phyloP scores from a whole-genome alignment of 2,329 filamentous ascomycete species.

The Pestalotiopsis sp. region DNA sequence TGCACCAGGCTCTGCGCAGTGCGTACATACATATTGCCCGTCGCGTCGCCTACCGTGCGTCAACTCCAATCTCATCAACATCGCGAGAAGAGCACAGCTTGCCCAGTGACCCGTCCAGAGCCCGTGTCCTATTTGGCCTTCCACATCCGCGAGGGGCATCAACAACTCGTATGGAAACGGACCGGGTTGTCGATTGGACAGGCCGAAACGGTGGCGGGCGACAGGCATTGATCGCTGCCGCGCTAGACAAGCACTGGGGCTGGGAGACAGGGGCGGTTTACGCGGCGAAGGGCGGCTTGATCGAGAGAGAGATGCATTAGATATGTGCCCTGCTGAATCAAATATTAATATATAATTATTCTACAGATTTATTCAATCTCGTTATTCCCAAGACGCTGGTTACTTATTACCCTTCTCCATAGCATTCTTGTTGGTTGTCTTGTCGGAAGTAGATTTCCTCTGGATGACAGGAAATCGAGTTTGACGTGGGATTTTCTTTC shows the following conservation, averaged over 20 bases:
- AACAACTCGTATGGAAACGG: constrained; percentile 10
- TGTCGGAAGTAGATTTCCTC: background rate
- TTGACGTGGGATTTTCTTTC: background rate
- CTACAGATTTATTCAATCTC: constrained; percentile 1
- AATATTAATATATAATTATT: constrained; percentile 5
- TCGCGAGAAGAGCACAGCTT: background rate
- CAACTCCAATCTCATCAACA: background rate
- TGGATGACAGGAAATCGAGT: background rate
- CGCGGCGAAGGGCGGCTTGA: constrained; percentile 10
- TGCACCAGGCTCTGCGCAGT: too few relatives aligned
- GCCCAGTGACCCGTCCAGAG: background rate
- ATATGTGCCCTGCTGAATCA: background rate
- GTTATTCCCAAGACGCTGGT: background rate
- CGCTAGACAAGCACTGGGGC: constrained; percentile 13
- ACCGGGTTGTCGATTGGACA: constrained; percentile 7
- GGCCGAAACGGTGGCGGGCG: constrained; percentile 5
- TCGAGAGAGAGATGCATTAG: constrained; percentile 4
- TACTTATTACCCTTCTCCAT: background rate
- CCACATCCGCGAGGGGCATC: constrained; percentile 3
- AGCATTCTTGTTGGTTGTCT: background rate
- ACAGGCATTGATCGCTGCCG: constrained; percentile 14
- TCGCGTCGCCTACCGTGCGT: background rate
- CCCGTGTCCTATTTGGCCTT: constrained; percentile 5
- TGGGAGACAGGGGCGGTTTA: constrained; percentile 9
- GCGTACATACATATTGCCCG: background rate